Conservation (phyloP, 208 protist species). For the Phytomonas francai region DNA sequence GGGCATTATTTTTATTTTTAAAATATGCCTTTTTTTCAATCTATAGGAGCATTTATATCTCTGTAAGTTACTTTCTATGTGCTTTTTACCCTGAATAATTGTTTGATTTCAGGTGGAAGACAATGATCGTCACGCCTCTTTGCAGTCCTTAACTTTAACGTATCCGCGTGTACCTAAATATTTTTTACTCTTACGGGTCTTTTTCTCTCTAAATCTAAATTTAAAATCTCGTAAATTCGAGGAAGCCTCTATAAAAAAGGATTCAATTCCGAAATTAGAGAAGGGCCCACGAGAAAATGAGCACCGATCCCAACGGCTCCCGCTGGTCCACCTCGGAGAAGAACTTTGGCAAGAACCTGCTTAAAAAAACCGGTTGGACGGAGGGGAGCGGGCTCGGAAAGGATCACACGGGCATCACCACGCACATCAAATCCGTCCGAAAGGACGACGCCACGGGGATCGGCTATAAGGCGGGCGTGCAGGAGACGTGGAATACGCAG, state of each 20-base stretch:
- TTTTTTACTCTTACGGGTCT: neutral
- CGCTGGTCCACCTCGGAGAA: conserved; percentile 72
- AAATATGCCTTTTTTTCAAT: neutral
- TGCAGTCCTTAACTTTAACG: neutral
- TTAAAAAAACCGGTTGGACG: conserved; percentile 89
- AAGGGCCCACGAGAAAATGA: conserved; percentile 24
- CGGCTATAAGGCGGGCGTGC: conserved; percentile 73
- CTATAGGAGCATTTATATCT: neutral
- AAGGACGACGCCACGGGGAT: conserved; percentile 87
- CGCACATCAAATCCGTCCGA: conserved; percentile 81
- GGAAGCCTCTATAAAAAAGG: conserved; percentile 1
- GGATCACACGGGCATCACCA: conserved; percentile 66
- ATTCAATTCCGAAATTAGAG: neutral
- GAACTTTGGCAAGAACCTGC: conserved; percentile 77
- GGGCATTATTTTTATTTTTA: no score
- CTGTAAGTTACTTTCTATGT: neutral
- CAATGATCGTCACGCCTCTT: neutral
- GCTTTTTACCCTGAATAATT: no score
- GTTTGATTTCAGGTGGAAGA: no score
- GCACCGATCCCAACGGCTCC: conserved; percentile 73
- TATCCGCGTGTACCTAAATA: neutral
- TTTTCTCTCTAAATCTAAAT: no score
- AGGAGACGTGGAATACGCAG: conserved; percentile 81
- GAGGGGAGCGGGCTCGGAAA: conserved; percentile 87
- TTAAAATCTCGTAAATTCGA: neutral